Evolutionary conservation across 2,329 filamentous ascomycete species (phyloP), one percentile per base, ranked within the genome.

Genomic region (Cladosporium oxysporum): DNA sequence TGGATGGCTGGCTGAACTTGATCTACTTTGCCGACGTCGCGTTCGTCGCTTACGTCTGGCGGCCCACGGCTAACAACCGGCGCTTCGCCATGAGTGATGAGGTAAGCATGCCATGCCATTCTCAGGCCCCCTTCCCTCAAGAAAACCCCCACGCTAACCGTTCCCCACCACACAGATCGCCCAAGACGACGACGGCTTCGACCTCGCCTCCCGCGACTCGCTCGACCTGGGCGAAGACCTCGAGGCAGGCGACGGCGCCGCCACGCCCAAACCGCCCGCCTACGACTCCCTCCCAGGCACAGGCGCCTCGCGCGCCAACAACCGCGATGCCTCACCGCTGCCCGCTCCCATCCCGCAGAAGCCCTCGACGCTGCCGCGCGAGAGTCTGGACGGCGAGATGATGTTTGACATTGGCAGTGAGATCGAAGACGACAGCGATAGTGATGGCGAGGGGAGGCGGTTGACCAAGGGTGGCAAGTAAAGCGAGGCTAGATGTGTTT

Each of bases 51-150:
- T 99, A 98, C 78, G 85, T 99, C 62, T 99, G 95, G 95, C 86
- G 95, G 58, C 95, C 95, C 7, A 98, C 94, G 26, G 93, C 91
- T 62, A 98, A 99, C 80, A 99, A 99, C 81, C 87, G 93, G 72
- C 88, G 95, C 66, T 99, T 99, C 74, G 95, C 95, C 69, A 99
- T 99, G 95, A 96, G 92, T 81, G 95, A 99, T 75, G 95, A 99
- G 84, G 87, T 88, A 82, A 73, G 81, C 23, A 26, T 26, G 23
- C 23, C 23, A 26, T 26, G 23, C 23, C 23, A 26, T 26, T 26
- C 23, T 26, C 23, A 26, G 3, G 23, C 23, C 23, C 23, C 23
- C 23, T 2, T 3, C 28, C 18, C 21, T 8, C 29, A 33, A 6
- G 26, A 23, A 37, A 49, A 26, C 23, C 18, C 5, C 31, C 18